Conservation (phyloP, 164 flowering plant genomes). For the Warburgia ugandensis region DNA sequence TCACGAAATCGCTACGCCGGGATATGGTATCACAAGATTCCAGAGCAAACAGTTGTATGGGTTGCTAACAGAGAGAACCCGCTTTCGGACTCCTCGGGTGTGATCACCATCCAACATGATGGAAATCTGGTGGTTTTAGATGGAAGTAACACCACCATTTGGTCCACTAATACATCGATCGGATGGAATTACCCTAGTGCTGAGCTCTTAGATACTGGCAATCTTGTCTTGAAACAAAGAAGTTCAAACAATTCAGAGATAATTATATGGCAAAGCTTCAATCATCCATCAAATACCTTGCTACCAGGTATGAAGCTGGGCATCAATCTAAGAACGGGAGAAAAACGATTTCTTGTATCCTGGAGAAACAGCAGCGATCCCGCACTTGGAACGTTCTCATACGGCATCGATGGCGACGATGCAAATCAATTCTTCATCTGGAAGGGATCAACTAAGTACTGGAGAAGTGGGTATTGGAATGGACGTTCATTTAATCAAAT, state of each 20-base stretch:
- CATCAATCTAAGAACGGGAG: background rate
- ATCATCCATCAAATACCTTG: background rate
- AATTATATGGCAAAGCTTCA: constrained; percentile 4
- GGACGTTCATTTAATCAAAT: background rate
- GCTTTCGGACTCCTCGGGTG: constrained; percentile 1
- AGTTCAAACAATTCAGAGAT: background rate
- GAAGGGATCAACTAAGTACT: background rate
- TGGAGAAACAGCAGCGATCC: constrained; percentile 3
- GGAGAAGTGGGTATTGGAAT: constrained; percentile 5
- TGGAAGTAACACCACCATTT: constrained; percentile 2
- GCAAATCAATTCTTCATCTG: constrained; percentile 1
- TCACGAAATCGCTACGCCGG: constrained; percentile 1
- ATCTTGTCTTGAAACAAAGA: background rate
- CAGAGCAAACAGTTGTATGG: background rate
- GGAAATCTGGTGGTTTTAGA: constrained; percentile 4
- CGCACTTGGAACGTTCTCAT: background rate
- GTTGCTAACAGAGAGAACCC: constrained; percentile 5
- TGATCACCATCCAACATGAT: background rate
- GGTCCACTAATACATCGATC: background rate
- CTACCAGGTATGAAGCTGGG: constrained; percentile 1
- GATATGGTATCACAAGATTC: constrained; percentile 1
- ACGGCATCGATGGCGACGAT: background rate
- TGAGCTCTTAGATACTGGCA: background rate
- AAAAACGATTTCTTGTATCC: background rate
- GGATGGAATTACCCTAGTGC: background rate